phyloP scores from a whole-genome alignment of 331 rosid genomes.

The Pyrus hybrid region DNA sequence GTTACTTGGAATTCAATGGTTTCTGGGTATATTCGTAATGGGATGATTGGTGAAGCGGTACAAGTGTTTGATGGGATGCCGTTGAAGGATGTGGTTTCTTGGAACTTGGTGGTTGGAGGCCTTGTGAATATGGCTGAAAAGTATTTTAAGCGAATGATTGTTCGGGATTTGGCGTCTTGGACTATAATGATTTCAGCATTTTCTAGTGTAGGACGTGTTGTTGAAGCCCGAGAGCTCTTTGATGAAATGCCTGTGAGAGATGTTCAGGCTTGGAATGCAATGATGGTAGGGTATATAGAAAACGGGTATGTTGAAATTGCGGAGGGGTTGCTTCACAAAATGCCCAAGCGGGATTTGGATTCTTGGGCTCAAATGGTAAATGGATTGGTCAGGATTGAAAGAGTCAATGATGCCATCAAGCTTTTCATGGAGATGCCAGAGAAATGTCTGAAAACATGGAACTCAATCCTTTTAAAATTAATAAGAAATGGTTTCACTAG shows the following conservation, averaged over 20 bases:
- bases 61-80: constrained; percentile 30
- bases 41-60: constrained; percentile 24
- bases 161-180: constrained; percentile 40
- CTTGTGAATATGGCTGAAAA: constrained; percentile 34
- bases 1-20: constrained; percentile 50
- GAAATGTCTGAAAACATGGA: constrained; percentile 36
- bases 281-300: constrained; percentile 35
- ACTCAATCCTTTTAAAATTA: constrained; percentile 27
- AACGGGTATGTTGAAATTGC: constrained; percentile 26
- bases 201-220: constrained; percentile 19
- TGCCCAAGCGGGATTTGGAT: constrained; percentile 30
- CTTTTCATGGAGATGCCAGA: constrained; percentile 43
- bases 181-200: constrained; percentile 41
- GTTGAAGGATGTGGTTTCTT: constrained; percentile 39
- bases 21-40: constrained; percentile 38
- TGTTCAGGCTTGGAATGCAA: constrained; percentile 39
- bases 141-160: constrained; percentile 23
- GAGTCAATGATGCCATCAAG: constrained; percentile 30
- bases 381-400: constrained; percentile 25
- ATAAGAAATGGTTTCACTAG: constrained; percentile 26
- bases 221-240: constrained; percentile 31
- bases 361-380: constrained; percentile 32
- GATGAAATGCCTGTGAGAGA: constrained; percentile 38
- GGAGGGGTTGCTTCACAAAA: constrained; percentile 29
- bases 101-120: constrained; percentile 47